Conservation (phyloP, 2,329 filamentous ascomycete genomes). For the Knoxdaviesia capensis region DNA sequence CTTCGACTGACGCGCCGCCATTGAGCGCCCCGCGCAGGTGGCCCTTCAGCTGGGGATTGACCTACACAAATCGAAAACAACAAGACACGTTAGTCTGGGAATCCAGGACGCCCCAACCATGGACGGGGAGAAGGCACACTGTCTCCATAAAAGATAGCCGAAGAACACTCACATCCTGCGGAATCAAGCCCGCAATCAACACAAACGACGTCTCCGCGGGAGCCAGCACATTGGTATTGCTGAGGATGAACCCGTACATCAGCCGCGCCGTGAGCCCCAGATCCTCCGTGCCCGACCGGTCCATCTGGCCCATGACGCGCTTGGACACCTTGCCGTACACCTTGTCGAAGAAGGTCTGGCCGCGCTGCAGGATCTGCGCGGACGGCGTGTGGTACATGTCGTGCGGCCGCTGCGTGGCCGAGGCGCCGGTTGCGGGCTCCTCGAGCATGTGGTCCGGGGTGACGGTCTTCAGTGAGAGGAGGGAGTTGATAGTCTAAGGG, state of each 20-base stretch:
- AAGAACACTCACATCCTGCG: conserved; percentile 22
- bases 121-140: neutral
- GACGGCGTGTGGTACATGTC: conserved; percentile 18
- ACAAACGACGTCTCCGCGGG: conserved; percentile 27
- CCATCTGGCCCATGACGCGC: conserved; percentile 26
- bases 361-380: conserved; percentile 18
- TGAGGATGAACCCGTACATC: conserved; percentile 27
- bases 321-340: conserved; percentile 28
- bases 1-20: conserved; percentile 24
- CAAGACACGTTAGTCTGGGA: neutral
- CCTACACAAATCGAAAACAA: conserved; percentile 10
- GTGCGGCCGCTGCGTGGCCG: conserved; percentile 16
- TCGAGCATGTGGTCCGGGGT: conserved; percentile 22
- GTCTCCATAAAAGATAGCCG: neutral
- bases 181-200: conserved; percentile 27
- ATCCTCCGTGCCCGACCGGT: conserved; percentile 26
- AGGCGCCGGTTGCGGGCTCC: conserved; percentile 10
- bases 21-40: conserved; percentile 29
- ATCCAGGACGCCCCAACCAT: neutral
- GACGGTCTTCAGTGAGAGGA: conserved; percentile 21
- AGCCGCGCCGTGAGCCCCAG: conserved; percentile 24
- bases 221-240: conserved; percentile 23
- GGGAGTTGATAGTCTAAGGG: conserved; percentile 22
- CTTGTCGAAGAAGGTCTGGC: conserved; percentile 23
- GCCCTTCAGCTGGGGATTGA: conserved; percentile 31